A percentile compares a stretch with the other conserved stretches of the same genome.
phyloP scores from a whole-genome alignment of 2,329 filamentous ascomycete genomes.

The Diplocarpon mali region DNA sequence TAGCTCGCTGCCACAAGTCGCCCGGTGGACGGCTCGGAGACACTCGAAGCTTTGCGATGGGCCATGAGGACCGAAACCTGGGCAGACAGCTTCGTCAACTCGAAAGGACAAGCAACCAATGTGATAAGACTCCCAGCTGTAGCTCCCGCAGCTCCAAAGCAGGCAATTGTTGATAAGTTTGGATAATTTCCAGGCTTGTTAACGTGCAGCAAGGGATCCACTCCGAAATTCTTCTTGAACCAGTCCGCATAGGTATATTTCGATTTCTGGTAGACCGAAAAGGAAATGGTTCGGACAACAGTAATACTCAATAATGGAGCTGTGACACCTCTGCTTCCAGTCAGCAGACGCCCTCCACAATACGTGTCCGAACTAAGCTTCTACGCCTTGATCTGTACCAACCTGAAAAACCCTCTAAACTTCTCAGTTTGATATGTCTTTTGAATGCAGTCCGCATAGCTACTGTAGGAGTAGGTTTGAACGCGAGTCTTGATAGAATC shows the following conservation, averaged over 20 bases:
- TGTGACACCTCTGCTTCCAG: conserved; percentile 48
- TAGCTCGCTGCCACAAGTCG: conserved; percentile 50
- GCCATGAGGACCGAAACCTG: conserved; percentile 75
- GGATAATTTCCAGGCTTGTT: conserved; percentile 61
- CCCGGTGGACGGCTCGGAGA: conserved; percentile 24
- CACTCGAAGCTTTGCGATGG: conserved; percentile 35
- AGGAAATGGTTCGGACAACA: conserved; percentile 65
- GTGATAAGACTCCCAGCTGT: conserved; percentile 73
- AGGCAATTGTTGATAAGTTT: conserved; percentile 60
- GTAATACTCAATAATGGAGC: conserved; percentile 74
- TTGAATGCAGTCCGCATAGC: conserved; percentile 61
- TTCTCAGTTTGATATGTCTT: conserved; percentile 69
- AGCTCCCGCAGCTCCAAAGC: conserved; percentile 68
- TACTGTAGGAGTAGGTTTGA: conserved; percentile 74
- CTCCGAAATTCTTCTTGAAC: conserved; percentile 54
- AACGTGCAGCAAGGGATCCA: conserved; percentile 63
- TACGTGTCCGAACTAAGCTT: too few relatives aligned
- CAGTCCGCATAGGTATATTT: conserved; percentile 64
- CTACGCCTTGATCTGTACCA: too few relatives aligned
- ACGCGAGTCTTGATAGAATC: conserved; percentile 86
- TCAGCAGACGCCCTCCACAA: too few relatives aligned
- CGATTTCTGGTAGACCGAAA: conserved; percentile 68
- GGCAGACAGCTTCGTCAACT: conserved; percentile 80
- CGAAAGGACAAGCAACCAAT: conserved; percentile 75
- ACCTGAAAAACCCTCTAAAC: conserved; percentile 60